Percentiles rank a stretch among this genome's conserved stretches.
These are phyloP conservation scores for Pseudozyma tsukubaensis DNA, from an alignment of 1,284 basidiomycete genomes.

Conservation along the genomic window DNA sequence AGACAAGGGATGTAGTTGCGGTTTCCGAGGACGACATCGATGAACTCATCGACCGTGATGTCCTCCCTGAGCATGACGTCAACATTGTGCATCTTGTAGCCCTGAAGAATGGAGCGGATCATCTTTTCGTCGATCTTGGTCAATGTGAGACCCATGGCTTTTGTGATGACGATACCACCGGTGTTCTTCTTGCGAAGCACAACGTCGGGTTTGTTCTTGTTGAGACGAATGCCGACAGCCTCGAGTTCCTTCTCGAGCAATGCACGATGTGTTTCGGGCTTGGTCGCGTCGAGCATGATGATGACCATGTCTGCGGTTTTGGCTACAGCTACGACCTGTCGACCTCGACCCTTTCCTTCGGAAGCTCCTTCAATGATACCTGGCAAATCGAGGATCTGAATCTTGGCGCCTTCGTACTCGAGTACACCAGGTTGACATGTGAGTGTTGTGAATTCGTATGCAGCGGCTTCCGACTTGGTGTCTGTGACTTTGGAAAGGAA, in stretches of 20 bases:
- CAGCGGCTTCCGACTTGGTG: slow-evolving; percentile 86
- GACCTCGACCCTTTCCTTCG: slow-evolving; percentile 85
- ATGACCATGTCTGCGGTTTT: slow-evolving; percentile 94
- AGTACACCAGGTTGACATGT: slow-evolving; percentile 71
- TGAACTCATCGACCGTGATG: slow-evolving; percentile 95
- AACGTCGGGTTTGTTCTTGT: slow-evolving; percentile 76
- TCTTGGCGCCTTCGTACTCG: slow-evolving; percentile 71
- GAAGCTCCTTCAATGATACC: slow-evolving; percentile 95
- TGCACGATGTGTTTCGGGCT: slow-evolving; percentile 89
- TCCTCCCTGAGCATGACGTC: slow-evolving; percentile 65
- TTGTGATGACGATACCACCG: slow-evolving; percentile 78
- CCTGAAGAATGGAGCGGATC: slow-evolving; percentile 84
- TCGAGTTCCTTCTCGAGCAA: slow-evolving; percentile 92
- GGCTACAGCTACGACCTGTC: slow-evolving; percentile 83
- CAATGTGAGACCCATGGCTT: slow-evolving; percentile 77
- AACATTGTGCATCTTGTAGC: slow-evolving; percentile 66
- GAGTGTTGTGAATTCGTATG: slow-evolving; percentile 95
- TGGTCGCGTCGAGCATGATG: slow-evolving; percentile 95
- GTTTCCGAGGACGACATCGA: slow-evolving; percentile 88
- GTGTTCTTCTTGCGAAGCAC: slow-evolving; percentile 80
- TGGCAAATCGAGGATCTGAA: slow-evolving; percentile 80
- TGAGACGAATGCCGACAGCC: slow-evolving; percentile 93
- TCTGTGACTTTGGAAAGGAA: slow-evolving; percentile 90
- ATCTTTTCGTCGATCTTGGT: slow-evolving; percentile 96
- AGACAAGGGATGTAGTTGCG: slow-evolving; percentile 92